phyloP scores from a whole-genome alignment of 1,284 basidiomycete genomes.

The Ganoderma leucocontextum region DNA sequence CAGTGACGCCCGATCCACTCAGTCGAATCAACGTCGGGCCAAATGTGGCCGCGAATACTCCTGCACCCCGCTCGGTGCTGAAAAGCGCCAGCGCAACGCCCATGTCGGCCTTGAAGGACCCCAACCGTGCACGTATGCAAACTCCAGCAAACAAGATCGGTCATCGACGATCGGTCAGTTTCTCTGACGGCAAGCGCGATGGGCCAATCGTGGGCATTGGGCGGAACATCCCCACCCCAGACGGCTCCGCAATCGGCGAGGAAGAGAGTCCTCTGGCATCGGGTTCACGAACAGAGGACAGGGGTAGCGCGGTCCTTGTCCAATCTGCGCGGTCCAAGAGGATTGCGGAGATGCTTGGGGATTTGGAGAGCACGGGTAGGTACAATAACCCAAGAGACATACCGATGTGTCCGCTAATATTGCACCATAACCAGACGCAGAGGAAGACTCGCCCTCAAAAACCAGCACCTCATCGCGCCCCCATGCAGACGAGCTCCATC shows the following conservation, averaged over 20 bases:
- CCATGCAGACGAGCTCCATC: conserved; percentile 53
- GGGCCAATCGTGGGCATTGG: conserved; percentile 81
- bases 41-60: conserved; percentile 40
- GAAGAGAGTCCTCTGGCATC: conserved; percentile 34
- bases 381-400: conserved; percentile 9
- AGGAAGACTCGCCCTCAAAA: conserved; percentile 73
- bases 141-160: conserved; percentile 58
- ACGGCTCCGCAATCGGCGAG: conserved; percentile 48
- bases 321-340: conserved; percentile 79
- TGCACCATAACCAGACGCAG: conserved; percentile 44
- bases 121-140: conserved; percentile 51
- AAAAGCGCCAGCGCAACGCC: conserved; percentile 63
- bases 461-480: conserved; percentile 53
- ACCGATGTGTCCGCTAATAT: neutral
- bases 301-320: conserved; percentile 43
- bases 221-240: conserved; percentile 43
- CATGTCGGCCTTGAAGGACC: conserved; percentile 61
- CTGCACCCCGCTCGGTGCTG: conserved; percentile 61
- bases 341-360: conserved; percentile 80
- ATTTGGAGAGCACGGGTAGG: conserved; percentile 73
- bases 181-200: conserved; percentile 89
- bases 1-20: conserved; percentile 33
- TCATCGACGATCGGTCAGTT: conserved; percentile 87
- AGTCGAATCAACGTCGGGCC: conserved; percentile 24
- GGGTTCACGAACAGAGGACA: conserved; percentile 18